Conservation (phyloP, 2,329 filamentous ascomycete genomes). For the Neofusicoccum parvum region DNA sequence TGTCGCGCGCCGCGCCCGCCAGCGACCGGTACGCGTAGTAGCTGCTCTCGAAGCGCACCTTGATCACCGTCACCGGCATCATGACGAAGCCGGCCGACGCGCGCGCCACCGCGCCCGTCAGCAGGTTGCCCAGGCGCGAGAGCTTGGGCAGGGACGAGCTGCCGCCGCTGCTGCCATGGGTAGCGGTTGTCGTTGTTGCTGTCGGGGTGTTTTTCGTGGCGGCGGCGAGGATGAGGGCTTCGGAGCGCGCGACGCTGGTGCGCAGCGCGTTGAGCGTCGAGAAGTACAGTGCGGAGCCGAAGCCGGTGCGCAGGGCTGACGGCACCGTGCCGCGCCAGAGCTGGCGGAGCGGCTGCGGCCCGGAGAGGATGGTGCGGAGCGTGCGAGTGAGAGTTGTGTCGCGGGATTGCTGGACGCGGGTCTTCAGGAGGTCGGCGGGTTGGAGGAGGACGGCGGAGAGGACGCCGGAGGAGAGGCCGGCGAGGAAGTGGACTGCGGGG, state of each 20-base stretch:
- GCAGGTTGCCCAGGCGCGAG: conserved; percentile 80
- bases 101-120: conserved; percentile 80
- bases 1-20: conserved; percentile 71
- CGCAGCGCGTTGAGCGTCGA: conserved; percentile 81
- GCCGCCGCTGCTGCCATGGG: conserved; percentile 20
- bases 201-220: conserved; percentile 12
- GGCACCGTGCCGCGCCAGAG: conserved; percentile 94
- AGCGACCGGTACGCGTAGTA: conserved; percentile 83
- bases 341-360: conserved; percentile 66
- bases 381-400: conserved; percentile 67
- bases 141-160: conserved; percentile 81
- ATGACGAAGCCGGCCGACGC: conserved; percentile 86
- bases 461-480: conserved; percentile 84
- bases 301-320: conserved; percentile 88
- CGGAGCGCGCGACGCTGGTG: conserved; percentile 43
- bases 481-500: conserved; percentile 71
- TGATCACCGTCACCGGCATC: conserved; percentile 96
- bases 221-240: background rate
- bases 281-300: conserved; percentile 94
- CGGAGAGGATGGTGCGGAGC: conserved; percentile 69
- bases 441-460: conserved; percentile 89
- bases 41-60: conserved; percentile 91
- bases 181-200: conserved; percentile 23
- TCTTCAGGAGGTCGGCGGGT: conserved; percentile 95
- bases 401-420: conserved; percentile 86